Conservation (phyloP, 192 early-diverging fungal species). For the Rhizophlyctis rosea region DNA sequence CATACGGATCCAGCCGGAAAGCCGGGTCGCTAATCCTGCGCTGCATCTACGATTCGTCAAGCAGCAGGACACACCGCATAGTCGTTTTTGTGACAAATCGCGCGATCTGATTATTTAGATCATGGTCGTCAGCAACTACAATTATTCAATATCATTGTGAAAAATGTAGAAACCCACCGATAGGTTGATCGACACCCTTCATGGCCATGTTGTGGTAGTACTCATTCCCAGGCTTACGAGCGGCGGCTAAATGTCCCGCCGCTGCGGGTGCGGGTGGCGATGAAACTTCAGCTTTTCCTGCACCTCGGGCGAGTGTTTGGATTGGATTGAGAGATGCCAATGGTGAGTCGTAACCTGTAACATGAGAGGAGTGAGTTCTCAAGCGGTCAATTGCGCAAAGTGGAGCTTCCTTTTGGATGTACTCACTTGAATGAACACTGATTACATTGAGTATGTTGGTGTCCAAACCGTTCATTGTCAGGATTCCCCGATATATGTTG, state of each 20-base stretch:
- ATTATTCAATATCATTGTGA: too few relatives aligned
- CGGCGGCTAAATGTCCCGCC: not conserved
- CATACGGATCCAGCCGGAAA: constrained; percentile 82
- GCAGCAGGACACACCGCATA: constrained; percentile 79
- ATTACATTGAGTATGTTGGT: too few relatives aligned
- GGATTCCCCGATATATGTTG: too few relatives aligned
- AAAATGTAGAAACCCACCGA: constrained; percentile 47
- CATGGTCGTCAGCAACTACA: too few relatives aligned
- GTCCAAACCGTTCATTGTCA: too few relatives aligned
- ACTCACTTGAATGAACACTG: too few relatives aligned
- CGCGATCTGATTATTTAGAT: constrained; percentile 80
- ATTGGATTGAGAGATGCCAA: constrained; percentile 87
- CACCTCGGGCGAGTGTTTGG: constrained; percentile 70
- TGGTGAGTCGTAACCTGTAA: too few relatives aligned
- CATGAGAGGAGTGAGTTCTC: too few relatives aligned
- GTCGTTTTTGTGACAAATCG: constrained; percentile 86
- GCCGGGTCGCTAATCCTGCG: constrained; percentile 55
- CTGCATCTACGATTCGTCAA: constrained; percentile 67
- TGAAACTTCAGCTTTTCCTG: constrained; percentile 70
- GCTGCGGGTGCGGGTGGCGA: constrained; percentile 25
- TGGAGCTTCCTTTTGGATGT: too few relatives aligned
- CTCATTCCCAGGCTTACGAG: constrained; percentile 44
- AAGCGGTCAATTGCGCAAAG: too few relatives aligned
- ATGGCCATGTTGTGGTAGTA: constrained; percentile 91
- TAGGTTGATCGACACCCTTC: constrained; percentile 88